Conservation (phyloP, 163 green algal genomes). For the Smithsoniella earleae region DNA sequence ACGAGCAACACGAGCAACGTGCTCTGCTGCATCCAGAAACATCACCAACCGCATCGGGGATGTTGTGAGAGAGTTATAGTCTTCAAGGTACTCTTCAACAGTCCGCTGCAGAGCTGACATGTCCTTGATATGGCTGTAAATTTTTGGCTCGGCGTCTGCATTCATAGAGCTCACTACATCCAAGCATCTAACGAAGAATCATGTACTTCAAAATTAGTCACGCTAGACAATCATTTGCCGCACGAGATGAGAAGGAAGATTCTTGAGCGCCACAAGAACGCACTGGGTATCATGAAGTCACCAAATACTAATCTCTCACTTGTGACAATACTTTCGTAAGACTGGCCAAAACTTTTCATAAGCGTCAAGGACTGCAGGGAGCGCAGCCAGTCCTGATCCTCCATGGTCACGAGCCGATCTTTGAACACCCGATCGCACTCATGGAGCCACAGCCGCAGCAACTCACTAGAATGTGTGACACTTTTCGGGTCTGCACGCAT, state of each 20-base stretch:
- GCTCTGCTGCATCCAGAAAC: conserved; percentile 79
- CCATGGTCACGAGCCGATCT: conserved; percentile 66
- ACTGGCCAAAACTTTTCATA: conserved; percentile 34
- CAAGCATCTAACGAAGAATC: too few species aligned
- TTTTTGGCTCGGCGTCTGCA: conserved; percentile 37
- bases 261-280: too few species aligned
- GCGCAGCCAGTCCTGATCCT: conserved; percentile 70
- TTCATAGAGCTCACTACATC: conserved; percentile 15
- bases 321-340: conserved; percentile 49
- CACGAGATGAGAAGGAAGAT: too few species aligned
- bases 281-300: conserved; percentile 63
- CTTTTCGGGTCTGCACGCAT: conserved; percentile 59
- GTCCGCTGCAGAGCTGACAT: not conserved
- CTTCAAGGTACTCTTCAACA: conserved; percentile 68
- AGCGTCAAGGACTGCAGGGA: conserved; percentile 35
- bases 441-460: conserved; percentile 68
- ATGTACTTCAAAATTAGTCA: too few species aligned
- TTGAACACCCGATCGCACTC: conserved; percentile 65
- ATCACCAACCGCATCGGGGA: conserved; percentile 77
- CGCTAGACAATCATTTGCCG: too few species aligned
- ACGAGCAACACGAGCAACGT: conserved; percentile 57
- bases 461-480: conserved; percentile 35
- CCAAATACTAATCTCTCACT: conserved; percentile 57
- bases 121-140: conserved; percentile 51
- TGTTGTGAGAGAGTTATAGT: conserved; percentile 67